Percentiles rank a stretch among this genome's conserved stretches.
Evolutionary conservation across 805 yeast genomes (phyloP).

Genomic region (Wickerhamiella brachini): DNA sequence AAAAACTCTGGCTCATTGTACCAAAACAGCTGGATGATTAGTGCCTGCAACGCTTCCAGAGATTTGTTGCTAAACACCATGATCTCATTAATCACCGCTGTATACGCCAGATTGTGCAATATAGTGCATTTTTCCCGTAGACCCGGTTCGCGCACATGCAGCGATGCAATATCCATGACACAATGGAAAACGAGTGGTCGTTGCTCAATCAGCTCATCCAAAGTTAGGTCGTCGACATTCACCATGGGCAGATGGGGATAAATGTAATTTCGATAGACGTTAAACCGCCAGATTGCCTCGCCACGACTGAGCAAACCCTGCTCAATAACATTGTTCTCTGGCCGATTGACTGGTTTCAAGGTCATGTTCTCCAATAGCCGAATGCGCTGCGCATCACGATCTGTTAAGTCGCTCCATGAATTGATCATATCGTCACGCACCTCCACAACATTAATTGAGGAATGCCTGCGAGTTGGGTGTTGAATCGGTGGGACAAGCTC

Average conservation of each 20-base stretch:
- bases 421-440: slow-evolving; percentile 16
- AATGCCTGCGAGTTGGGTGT: background rate
- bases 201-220: slow-evolving; percentile 34
- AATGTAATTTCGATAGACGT: slow-evolving; percentile 35
- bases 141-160: slow-evolving; percentile 15
- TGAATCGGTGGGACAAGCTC: background rate
- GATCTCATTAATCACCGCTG: slow-evolving; percentile 34
- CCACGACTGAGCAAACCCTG: slow-evolving; percentile 42
- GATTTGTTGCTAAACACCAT: slow-evolving; percentile 59
- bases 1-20: slow-evolving; percentile 74
- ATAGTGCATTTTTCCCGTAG: slow-evolving; percentile 2
- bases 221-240: slow-evolving; percentile 33
- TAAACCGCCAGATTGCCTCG: slow-evolving; percentile 45
- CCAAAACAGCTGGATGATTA: slow-evolving; percentile 57
- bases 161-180: slow-evolving; percentile 47
- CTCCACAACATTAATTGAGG: slow-evolving; percentile 3
- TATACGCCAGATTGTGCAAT: slow-evolving; percentile 21
- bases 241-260: slow-evolving; percentile 43
- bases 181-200: slow-evolving; percentile 53
- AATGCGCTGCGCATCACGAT: slow-evolving; percentile 40
- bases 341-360: slow-evolving; percentile 10
- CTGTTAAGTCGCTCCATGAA: slow-evolving; percentile 16
- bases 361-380: slow-evolving; percentile 25
- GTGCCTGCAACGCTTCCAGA: slow-evolving; percentile 48
- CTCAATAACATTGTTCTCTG: slow-evolving; percentile 30